Conservation (phyloP, 192 early-diverging fungal genomes). For the Cetraspora pellucida region DNA sequence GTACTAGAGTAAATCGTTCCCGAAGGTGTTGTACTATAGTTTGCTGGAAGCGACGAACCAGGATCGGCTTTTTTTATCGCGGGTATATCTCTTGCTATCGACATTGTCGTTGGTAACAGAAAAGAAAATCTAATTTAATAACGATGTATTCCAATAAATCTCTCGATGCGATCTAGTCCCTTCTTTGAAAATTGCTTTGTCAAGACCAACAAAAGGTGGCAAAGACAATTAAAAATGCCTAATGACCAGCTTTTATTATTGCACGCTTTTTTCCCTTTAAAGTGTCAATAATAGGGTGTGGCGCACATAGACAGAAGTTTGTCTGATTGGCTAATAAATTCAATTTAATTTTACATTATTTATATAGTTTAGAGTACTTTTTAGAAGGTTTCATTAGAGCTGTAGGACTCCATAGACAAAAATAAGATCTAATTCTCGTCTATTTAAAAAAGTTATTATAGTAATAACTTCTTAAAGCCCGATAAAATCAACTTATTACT, state of each 20-base stretch:
- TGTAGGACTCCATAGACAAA: too few species aligned
- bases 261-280: neutral
- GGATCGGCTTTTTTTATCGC: constrained; percentile 54
- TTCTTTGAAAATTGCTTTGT: neutral
- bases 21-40: constrained; percentile 63
- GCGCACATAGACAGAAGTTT: too few species aligned
- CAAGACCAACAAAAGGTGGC: neutral
- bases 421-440: too few species aligned
- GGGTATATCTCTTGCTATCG: constrained; percentile 30
- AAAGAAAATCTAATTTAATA: neutral
- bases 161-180: neutral
- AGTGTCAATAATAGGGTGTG: neutral
- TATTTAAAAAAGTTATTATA: too few species aligned
- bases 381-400: too few species aligned
- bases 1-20: constrained; percentile 66
- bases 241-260: neutral
- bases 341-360: too few species aligned
- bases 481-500: too few species aligned
- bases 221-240: neutral
- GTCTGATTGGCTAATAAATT: too few species aligned
- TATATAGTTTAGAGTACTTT: too few species aligned
- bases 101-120: neutral
- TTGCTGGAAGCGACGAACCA: constrained; percentile 51
- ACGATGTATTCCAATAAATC: neutral
- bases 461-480: too few species aligned